Evolutionary conservation across 2,329 filamentous ascomycete genomes (phyloP), one percentile per base, ranked within the genome.

Genomic region (Davidsoniella eucalypti): DNA sequence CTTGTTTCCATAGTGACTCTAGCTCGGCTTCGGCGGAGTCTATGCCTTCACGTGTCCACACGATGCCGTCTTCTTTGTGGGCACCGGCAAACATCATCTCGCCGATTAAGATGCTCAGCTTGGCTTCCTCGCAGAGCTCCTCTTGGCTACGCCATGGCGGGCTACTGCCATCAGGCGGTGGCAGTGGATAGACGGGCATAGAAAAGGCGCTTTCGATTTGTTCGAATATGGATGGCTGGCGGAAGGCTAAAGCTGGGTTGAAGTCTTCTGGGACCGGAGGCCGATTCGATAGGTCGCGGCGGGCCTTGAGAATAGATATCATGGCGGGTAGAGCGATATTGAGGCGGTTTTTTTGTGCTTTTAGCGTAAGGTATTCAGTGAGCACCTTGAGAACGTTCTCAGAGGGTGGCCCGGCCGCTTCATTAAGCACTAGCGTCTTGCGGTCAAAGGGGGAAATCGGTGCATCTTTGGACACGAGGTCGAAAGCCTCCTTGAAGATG

Each of bases 21-120:
- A 78, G 70, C 58, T 78, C 79, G 54, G 80, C 72, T 64, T 88
- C 87, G 2, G 87, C 83, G 1, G 84, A 67, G 56, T 88, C 82
- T 29, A 94, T 86, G 23, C 83, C 87, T 55, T 94, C 86, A 50
- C 87, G 77, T 1, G 90, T 94, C 90, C 90, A 96, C 5, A 80
- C 79, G 2, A 95, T 70, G 0, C 87, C 90, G 54, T 83, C 80
- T 45, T 85, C 79, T 47, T 69, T 68, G 16, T 64, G 65, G 1
- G 60, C 57, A 4, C 75, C 75, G 0, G 85, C 76, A 63, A 84
- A 95, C 29, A 96, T 73, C 47, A 96, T 94, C 66, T 96, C 90
- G 52, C 90, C 90, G 55, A 96, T 90, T 64, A 94, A 92, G 21
- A 87, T 74, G 70, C 87, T 87, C 12, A 95, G 66, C 0, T 78